Conservation (phyloP, 148 eudicot species). For the Tetragonia tetragonoides region DNA sequence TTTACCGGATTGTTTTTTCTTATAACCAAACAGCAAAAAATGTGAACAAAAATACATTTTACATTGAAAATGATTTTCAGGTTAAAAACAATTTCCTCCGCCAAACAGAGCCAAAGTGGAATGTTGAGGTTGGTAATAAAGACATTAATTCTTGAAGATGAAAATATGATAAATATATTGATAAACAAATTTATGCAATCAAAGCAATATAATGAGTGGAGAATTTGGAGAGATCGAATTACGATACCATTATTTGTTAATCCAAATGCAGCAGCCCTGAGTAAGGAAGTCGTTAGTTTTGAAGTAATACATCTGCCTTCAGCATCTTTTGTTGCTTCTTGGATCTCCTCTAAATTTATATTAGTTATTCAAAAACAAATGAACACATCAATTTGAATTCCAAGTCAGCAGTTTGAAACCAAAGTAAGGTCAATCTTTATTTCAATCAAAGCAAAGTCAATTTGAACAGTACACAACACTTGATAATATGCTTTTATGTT, state of each 20-base stretch:
- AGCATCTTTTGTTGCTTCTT: slow-evolving; percentile 27
- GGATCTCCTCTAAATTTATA: background rate
- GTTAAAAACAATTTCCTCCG: too few species aligned
- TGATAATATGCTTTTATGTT: too few species aligned
- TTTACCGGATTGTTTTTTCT: too few species aligned
- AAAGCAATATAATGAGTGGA: background rate
- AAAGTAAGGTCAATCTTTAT: too few species aligned
- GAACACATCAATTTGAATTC: too few species aligned
- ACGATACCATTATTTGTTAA: slow-evolving; percentile 60
- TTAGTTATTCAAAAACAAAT: too few species aligned
- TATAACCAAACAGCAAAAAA: too few species aligned
- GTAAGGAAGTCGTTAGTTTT: slow-evolving; percentile 24
- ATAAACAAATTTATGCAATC: background rate
- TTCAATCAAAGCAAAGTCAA: too few species aligned
- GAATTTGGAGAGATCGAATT: background rate
- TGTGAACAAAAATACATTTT: too few species aligned
- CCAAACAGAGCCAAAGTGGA: background rate
- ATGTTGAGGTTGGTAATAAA: background rate
- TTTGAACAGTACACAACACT: too few species aligned
- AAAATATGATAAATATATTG: background rate
- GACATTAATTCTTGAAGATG: background rate
- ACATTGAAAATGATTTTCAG: too few species aligned
- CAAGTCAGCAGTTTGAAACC: too few species aligned
- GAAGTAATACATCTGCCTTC: slow-evolving; percentile 42
- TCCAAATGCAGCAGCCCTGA: slow-evolving; percentile 37